These are phyloP conservation scores for Phytophthora brassicae DNA, from an alignment of 352 stramenopile genomes.

Conservation along the genomic window DNA sequence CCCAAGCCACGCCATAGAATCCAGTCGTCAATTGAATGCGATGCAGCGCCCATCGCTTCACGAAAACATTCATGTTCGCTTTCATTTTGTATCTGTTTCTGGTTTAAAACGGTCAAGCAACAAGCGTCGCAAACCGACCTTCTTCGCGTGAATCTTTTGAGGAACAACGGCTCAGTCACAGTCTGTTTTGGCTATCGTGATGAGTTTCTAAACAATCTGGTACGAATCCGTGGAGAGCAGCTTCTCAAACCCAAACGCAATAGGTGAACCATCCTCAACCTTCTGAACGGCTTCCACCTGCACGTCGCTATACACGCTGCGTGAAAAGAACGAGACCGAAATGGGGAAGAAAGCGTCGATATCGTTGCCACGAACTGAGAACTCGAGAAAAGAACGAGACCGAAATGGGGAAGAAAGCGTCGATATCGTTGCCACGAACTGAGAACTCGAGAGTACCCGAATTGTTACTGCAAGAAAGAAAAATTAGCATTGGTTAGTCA, in stretches of 20 bases:
- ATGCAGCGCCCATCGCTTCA: constrained; percentile 11
- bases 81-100: constrained; percentile 44
- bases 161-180: too few species aligned
- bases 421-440: constrained; percentile 77
- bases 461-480: constrained; percentile 59
- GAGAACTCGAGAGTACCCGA: constrained; percentile 80
- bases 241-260: constrained; percentile 87
- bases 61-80: constrained; percentile 32
- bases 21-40: constrained; percentile 8
- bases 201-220: constrained; percentile 80
- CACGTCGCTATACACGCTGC: constrained; percentile 85
- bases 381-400: constrained; percentile 90
- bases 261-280: constrained; percentile 67
- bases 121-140: constrained; percentile 12
- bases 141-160: too few species aligned
- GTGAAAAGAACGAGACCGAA: constrained; percentile 88
- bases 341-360: constrained; percentile 88
- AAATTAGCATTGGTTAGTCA: constrained; percentile 11
- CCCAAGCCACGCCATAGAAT: constrained; percentile 24
- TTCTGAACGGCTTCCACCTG: constrained; percentile 76
- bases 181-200: constrained; percentile 3
- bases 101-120: constrained; percentile 28
- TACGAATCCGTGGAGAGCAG: constrained; percentile 87
- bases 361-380: constrained; percentile 71
- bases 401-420: constrained; percentile 87